Evolutionary conservation across 352 stramenopile genomes (phyloP).

Genomic region (Pythium dissotocum): DNA sequence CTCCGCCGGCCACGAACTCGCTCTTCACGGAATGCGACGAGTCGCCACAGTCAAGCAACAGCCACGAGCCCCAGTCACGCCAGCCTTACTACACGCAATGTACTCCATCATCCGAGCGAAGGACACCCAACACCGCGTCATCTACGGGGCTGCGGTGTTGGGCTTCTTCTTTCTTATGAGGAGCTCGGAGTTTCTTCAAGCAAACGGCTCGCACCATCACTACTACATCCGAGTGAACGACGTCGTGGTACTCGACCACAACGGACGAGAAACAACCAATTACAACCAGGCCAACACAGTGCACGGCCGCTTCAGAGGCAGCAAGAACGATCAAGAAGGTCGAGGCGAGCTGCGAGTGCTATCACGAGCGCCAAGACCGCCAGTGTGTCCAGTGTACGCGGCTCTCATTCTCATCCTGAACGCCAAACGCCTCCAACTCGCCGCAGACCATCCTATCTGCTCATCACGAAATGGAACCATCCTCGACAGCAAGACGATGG

Average conservation of each 20-base stretch:
- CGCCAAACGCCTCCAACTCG: neutral
- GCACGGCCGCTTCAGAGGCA: conserved; percentile 1
- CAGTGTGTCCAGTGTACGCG: conserved; percentile 10
- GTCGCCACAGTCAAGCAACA: neutral
- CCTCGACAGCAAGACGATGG: neutral
- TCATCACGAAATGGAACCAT: neutral
- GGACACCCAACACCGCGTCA: conserved; percentile 21
- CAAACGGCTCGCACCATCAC: conserved; percentile 1
- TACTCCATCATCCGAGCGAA: conserved; percentile 6
- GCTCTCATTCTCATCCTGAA: conserved; percentile 1
- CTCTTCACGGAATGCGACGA: conserved; percentile 15
- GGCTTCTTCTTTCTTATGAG: conserved; percentile 25
- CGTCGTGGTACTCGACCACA: conserved; percentile 15
- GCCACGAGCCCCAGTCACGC: conserved; percentile 9
- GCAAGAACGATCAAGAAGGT: conserved; percentile 21
- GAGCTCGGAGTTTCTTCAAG: conserved; percentile 15
- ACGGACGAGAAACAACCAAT: neutral
- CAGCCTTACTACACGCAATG: neutral
- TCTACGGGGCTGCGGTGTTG: conserved; percentile 26
- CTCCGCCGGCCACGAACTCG: conserved; percentile 12
- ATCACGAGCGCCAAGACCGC: neutral
- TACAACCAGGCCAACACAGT: too few relatives aligned
- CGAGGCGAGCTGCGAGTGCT: neutral
- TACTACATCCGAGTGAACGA: conserved; percentile 24
- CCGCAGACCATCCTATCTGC: neutral